Evolutionary conservation across 2,329 filamentous ascomycete genomes (phyloP).

Genomic region (Cephalotrichum gorgonifer): DNA sequence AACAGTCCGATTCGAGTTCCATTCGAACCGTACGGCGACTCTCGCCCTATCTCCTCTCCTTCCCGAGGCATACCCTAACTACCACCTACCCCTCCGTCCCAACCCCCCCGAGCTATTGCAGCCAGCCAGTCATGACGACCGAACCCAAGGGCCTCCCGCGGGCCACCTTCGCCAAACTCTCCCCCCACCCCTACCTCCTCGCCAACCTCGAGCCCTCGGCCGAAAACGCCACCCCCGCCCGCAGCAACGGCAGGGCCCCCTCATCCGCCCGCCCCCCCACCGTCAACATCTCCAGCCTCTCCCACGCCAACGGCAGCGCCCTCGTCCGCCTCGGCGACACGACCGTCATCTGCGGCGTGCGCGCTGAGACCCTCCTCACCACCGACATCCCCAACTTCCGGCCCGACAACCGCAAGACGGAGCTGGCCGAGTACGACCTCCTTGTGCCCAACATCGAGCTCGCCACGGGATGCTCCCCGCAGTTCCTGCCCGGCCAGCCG

Average conservation of each 20-base stretch:
- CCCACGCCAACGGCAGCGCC: constrained; percentile 82
- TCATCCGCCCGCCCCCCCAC: constrained; percentile 61
- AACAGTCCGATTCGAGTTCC: background rate
- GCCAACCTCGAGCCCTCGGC: constrained; percentile 65
- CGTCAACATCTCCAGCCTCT: constrained; percentile 73
- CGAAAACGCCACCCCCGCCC: constrained; percentile 38
- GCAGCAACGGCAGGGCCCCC: constrained; percentile 72
- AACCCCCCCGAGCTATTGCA: background rate
- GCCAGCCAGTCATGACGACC: background rate
- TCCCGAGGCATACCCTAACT: background rate
- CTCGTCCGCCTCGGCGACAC: constrained; percentile 85
- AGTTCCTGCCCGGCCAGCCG: constrained; percentile 74
- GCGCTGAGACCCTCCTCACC: constrained; percentile 72
- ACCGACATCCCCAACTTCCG: constrained; percentile 62
- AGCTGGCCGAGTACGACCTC: constrained; percentile 55
- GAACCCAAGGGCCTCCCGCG: constrained; percentile 34
- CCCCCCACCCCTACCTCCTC: constrained; percentile 80
- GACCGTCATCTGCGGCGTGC: constrained; percentile 86
- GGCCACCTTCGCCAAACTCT: constrained; percentile 78
- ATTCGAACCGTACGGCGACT: background rate
- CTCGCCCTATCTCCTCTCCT: background rate
- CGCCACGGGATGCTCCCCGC: constrained; percentile 78
- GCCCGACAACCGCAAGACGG: constrained; percentile 27
- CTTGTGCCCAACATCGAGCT: constrained; percentile 91
- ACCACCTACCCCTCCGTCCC: no score